Percentiles rank a stretch among this genome's conserved stretches.
Evolutionary conservation across 371 early-diverging fungal species (phyloP).

Genomic region (Mortierella sp.): DNA sequence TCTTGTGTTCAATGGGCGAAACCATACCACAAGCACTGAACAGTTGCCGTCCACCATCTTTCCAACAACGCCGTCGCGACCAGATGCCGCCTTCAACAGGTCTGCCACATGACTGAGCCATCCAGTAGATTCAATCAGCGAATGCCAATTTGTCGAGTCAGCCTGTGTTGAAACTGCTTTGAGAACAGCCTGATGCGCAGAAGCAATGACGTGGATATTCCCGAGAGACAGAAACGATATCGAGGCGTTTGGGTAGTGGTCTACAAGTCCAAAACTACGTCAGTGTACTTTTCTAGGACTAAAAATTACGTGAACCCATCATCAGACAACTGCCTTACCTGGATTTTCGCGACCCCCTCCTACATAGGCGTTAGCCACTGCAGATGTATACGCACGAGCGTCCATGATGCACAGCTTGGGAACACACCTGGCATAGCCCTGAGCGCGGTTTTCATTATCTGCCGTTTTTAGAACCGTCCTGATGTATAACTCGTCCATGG

Average conservation of each 20-base stretch:
- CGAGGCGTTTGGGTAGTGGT: slow-evolving; percentile 53
- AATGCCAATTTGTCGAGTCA: slow-evolving; percentile 52
- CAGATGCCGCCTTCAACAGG: slow-evolving; percentile 52
- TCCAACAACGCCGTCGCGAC: slow-evolving; percentile 53
- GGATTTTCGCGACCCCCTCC: slow-evolving; percentile 58
- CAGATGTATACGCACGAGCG: slow-evolving; percentile 52
- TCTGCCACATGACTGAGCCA: slow-evolving; percentile 55
- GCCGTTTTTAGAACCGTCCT: slow-evolving; percentile 37
- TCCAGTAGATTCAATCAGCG: slow-evolving; percentile 47
- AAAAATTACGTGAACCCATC: no score
- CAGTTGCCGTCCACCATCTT: slow-evolving; percentile 45
- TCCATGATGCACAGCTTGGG: slow-evolving; percentile 57
- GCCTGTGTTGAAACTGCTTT: slow-evolving; percentile 43
- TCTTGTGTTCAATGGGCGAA: neutral
- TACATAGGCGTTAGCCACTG: slow-evolving; percentile 48
- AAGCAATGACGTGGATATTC: slow-evolving; percentile 54
- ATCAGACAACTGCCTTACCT: no score
- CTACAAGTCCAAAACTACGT: slow-evolving; percentile 13
- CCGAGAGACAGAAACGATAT: slow-evolving; percentile 48
- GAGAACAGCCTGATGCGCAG: slow-evolving; percentile 47
- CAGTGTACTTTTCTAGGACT: no score
- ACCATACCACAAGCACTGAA: slow-evolving; percentile 56
- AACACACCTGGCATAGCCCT: neutral
- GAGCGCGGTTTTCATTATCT: slow-evolving; percentile 9
- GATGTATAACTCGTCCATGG: slow-evolving; percentile 39